phyloP scores from a whole-genome alignment of 306 rosid genomes.

The Astragalus glycyphyllos region DNA sequence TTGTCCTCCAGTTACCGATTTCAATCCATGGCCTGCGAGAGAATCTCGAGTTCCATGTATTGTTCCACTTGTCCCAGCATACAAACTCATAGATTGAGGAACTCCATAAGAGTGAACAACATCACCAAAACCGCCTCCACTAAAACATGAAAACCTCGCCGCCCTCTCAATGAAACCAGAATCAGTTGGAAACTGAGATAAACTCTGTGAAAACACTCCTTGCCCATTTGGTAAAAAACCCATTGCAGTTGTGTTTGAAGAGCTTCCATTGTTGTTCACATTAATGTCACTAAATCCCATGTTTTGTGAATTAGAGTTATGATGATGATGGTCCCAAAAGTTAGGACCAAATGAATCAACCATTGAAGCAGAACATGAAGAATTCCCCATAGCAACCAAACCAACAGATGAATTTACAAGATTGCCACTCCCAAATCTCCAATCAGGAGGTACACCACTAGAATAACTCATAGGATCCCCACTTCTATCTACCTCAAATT shows the following conservation, averaged over 20 bases:
- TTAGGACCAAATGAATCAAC: constrained; percentile 65
- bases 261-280: constrained; percentile 52
- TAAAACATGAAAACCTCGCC: constrained; percentile 82
- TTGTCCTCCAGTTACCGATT: constrained; percentile 49
- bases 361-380: constrained; percentile 74
- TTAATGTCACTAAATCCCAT: constrained; percentile 66
- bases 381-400: constrained; percentile 56
- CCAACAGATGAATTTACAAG: constrained; percentile 65
- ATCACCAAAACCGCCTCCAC: constrained; percentile 67
- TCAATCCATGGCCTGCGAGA: constrained; percentile 54
- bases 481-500: constrained; percentile 70
- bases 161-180: constrained; percentile 93
- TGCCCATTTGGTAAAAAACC: constrained; percentile 61
- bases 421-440: constrained; percentile 74
- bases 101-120: constrained; percentile 60
- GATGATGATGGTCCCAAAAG: constrained; percentile 72
- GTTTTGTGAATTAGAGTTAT: constrained; percentile 54
- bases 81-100: constrained; percentile 62
- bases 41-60: constrained; percentile 55
- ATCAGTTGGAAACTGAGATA: constrained; percentile 89
- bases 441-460: constrained; percentile 63
- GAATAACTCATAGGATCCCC: constrained; percentile 74
- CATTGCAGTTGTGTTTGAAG: constrained; percentile 54
- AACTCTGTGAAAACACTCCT: constrained; percentile 62
- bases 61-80: constrained; percentile 40